Percentiles rank a stretch among this genome's conserved stretches.
These are phyloP conservation scores for Dactylellina leptospora DNA, from an alignment of 2,329 filamentous ascomycete genomes.

Conservation along the genomic window DNA sequence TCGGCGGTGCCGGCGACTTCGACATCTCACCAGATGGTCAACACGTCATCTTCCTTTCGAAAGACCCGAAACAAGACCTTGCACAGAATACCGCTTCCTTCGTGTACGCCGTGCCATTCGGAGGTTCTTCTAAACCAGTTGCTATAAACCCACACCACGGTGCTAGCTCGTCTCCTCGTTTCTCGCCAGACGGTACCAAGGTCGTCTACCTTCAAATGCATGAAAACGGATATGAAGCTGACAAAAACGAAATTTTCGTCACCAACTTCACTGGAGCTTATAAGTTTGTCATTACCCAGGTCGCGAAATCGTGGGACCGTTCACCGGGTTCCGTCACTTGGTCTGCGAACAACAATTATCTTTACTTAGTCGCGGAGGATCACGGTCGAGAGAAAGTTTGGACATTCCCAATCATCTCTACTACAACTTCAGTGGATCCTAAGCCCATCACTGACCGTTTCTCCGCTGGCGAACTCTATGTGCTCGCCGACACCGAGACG, in stretches of 20 bases:
- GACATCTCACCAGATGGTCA: conserved; percentile 71
- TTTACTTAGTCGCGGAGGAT: conserved; percentile 80
- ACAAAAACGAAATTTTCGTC: conserved; percentile 68
- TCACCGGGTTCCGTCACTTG: conserved; percentile 66
- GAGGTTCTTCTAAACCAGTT: conserved; percentile 59
- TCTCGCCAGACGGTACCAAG: conserved; percentile 75
- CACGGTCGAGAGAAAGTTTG: conserved; percentile 71
- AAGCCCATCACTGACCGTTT: conserved; percentile 19
- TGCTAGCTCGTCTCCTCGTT: conserved; percentile 62
- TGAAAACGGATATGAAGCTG: conserved; percentile 78
- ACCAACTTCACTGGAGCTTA: conserved; percentile 54
- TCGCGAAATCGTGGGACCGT: conserved; percentile 64
- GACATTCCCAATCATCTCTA: conserved; percentile 68
- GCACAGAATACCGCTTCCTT: conserved; percentile 83
- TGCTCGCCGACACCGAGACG: conserved; percentile 59
- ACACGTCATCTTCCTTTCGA: conserved; percentile 75
- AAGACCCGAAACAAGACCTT: conserved; percentile 75
- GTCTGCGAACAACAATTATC: conserved; percentile 66
- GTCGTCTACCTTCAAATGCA: conserved; percentile 83
- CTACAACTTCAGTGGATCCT: conserved; percentile 61
- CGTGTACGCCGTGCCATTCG: conserved; percentile 68
- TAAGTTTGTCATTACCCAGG: conserved; percentile 59
- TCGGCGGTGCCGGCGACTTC: conserved; percentile 82
- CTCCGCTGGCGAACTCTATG: conserved; percentile 33
- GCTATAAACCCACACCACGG: conserved; percentile 59